Percentiles rank a stretch among this genome's conserved stretches.
Evolutionary conservation across 1,139 yeast genomes (phyloP).

Genomic region (Lodderomyces parapsilosis): DNA sequence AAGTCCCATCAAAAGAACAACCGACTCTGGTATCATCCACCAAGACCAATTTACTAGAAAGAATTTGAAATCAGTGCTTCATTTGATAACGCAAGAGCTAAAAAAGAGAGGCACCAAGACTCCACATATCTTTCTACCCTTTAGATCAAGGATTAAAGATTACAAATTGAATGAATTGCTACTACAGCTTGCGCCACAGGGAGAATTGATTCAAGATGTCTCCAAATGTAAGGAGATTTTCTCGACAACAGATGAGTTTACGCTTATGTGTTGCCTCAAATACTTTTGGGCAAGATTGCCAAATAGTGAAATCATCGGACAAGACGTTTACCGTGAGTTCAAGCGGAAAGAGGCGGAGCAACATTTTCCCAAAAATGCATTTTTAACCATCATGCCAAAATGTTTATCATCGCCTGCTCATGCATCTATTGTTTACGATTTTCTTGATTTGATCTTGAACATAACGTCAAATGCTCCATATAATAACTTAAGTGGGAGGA

Average conservation of each 20-base stretch:
- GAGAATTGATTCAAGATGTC: constrained; percentile 36
- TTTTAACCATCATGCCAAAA: constrained; percentile 77
- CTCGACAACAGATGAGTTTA: constrained; percentile 56
- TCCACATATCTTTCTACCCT: constrained; percentile 67
- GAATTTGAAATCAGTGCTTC: constrained; percentile 63
- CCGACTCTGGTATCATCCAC: constrained; percentile 17
- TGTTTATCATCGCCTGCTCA: constrained; percentile 82
- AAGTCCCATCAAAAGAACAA: background rate
- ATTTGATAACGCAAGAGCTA: constrained; percentile 62
- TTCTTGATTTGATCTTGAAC: constrained; percentile 77
- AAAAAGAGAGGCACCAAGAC: constrained; percentile 57
- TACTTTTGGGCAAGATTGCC: constrained; percentile 87
- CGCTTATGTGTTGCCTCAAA: constrained; percentile 70
- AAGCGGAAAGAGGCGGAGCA: constrained; percentile 63
- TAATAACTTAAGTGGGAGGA: constrained; percentile 77
- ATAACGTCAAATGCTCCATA: constrained; percentile 79
- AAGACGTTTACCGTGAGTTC: constrained; percentile 79
- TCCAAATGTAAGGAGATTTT: constrained; percentile 36
- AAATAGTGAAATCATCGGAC: constrained; percentile 76
- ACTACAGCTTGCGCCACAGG: constrained; percentile 51
- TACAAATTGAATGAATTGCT: constrained; percentile 53
- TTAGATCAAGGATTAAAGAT: constrained; percentile 64
- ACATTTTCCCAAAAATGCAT: constrained; percentile 68
- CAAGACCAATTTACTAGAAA: constrained; percentile 55
- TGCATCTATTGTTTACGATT: constrained; percentile 86